Base-by-base conservation (phyloP, 2,329 filamentous ascomycete genomes). In the Fusarium tjaetaba region DNA sequence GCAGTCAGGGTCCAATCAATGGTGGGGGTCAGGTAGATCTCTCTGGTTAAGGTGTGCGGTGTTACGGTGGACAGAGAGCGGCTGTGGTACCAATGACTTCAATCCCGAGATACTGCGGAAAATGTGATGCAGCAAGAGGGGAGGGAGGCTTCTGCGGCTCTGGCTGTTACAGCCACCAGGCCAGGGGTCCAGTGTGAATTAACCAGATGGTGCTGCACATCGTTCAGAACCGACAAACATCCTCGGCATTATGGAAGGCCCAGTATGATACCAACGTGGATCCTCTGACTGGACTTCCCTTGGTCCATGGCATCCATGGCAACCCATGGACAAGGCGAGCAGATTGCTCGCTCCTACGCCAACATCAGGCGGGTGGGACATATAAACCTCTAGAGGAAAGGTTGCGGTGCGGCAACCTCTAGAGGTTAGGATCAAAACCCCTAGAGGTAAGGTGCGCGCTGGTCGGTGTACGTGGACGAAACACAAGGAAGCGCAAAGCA, bases 161-260 rank as follows among this genome's bases (percentile, higher is more conserved):
- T 77, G 66, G 66, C 74, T 77, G 71, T 74, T 59, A 22, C 59
- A 74, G 75, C 45, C 61, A 36, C 65, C 57, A 61, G 62, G 43
- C 52, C 70, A 72, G 68, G 73, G 75, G 72, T 76, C 65, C 52
- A 65, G 73, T 75, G 53, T 70, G 32, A 68, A 57, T 56, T 60
- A 42, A 46, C 46, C 49, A 68, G 36, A 68, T 67, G 62, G 48
- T 42, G 55, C 42, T 26, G n/a, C 59, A 57, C 52, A 70, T 69
- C 49, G n/a, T 62, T 45, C 42, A 59, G 55, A 60, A 64, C 65
- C 56, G 56, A 52, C 34, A 66, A 64, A 72, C 73, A 78, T 77
- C 77, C 77, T 78, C 77, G 77, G 77, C 77, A 76, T 76, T 76
- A 67, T 66, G 72, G 72, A 77, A 76, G 61, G 61, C 61, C 69